Percentiles rank a stretch among this genome's conserved stretches.
phyloP scores from a whole-genome alignment of 1,284 basidiomycete species.

The Ceratobasidium sp. region DNA sequence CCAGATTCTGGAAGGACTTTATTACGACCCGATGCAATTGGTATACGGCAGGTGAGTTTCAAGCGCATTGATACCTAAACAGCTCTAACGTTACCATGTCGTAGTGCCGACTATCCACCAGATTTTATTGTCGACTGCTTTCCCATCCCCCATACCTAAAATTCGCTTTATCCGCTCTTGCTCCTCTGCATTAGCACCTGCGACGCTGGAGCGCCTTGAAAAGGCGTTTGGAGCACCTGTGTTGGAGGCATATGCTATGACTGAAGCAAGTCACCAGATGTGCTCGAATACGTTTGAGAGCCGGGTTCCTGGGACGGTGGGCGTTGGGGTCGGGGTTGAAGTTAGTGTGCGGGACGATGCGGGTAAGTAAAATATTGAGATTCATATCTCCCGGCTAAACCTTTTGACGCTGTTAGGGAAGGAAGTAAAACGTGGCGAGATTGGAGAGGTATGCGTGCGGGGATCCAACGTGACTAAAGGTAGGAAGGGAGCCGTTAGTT shows the following conservation, averaged over 20 bases:
- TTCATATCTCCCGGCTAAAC: neutral
- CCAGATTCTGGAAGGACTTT: slow-evolving; percentile 71
- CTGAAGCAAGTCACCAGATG: slow-evolving; percentile 63
- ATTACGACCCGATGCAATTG: slow-evolving; percentile 63
- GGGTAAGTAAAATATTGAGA: slow-evolving; percentile 28
- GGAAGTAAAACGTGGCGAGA: slow-evolving; percentile 56
- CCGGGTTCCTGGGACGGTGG: slow-evolving; percentile 61
- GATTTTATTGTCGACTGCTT: slow-evolving; percentile 59
- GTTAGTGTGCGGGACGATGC: slow-evolving; percentile 58
- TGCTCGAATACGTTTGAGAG: slow-evolving; percentile 50
- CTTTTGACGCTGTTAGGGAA: slow-evolving; percentile 50
- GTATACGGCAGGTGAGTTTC: slow-evolving; percentile 58
- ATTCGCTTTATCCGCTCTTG: slow-evolving; percentile 64
- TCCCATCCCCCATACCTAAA: slow-evolving; percentile 58
- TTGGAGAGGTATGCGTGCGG: slow-evolving; percentile 62
- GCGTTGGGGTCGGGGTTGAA: slow-evolving; percentile 61
- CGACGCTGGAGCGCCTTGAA: slow-evolving; percentile 60
- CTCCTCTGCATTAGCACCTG: slow-evolving; percentile 60
- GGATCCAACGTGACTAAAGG: slow-evolving; percentile 62
- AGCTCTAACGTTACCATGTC: neutral
- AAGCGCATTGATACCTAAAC: neutral
- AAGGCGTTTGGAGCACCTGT: slow-evolving; percentile 62
- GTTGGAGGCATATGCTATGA: slow-evolving; percentile 61
- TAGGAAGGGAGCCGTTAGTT: slow-evolving; percentile 45
- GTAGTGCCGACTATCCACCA: slow-evolving; percentile 63